Percentiles rank a stretch among this genome's conserved stretches.
Evolutionary conservation across 805 yeast genomes (phyloP).

Genomic region (Cyberlindnera mycetangii): DNA sequence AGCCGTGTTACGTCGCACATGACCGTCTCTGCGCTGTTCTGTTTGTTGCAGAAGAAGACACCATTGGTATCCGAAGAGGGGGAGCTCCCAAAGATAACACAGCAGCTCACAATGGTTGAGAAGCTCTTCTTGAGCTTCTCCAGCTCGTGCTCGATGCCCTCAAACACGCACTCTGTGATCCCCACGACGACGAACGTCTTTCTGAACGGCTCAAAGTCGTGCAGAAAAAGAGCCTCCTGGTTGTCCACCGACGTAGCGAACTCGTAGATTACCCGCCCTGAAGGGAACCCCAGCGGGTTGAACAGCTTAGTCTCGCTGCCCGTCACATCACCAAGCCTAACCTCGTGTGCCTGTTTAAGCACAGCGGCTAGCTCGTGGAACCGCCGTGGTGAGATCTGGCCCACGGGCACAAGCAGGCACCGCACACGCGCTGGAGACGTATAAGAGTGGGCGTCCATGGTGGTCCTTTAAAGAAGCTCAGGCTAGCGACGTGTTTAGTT

Average conservation of each 20-base stretch:
- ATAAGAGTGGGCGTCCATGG: constrained; percentile 44
- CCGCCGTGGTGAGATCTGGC: constrained; percentile 39
- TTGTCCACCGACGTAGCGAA: constrained; percentile 46
- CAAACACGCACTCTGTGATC: constrained; percentile 27
- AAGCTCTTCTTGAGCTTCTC: constrained; percentile 37
- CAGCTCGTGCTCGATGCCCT: constrained; percentile 29
- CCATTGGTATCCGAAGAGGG: background rate
- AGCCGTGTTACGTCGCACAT: constrained; percentile 70
- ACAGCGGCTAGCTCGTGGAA: constrained; percentile 38
- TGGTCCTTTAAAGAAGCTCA: too few species aligned
- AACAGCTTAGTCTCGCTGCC: constrained; percentile 59
- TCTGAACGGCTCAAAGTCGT: constrained; percentile 88
- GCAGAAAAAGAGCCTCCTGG: constrained; percentile 61
- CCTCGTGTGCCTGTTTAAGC: constrained; percentile 52
- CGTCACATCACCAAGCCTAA: constrained; percentile 72
- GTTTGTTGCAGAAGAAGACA: constrained; percentile 11
- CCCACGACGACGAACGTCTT: constrained; percentile 67
- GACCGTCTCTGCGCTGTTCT: constrained; percentile 49
- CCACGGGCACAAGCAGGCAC: constrained; percentile 66
- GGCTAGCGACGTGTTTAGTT: background rate
- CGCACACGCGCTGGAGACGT: constrained; percentile 65
- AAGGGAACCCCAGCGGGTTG: constrained; percentile 84
- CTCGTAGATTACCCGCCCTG: constrained; percentile 66
- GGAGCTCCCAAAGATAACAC: constrained; percentile 46
- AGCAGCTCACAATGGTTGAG: constrained; percentile 52